Base-by-base conservation (phyloP, 2,329 filamentous ascomycete species). In the Talaromyces sp. region DNA sequence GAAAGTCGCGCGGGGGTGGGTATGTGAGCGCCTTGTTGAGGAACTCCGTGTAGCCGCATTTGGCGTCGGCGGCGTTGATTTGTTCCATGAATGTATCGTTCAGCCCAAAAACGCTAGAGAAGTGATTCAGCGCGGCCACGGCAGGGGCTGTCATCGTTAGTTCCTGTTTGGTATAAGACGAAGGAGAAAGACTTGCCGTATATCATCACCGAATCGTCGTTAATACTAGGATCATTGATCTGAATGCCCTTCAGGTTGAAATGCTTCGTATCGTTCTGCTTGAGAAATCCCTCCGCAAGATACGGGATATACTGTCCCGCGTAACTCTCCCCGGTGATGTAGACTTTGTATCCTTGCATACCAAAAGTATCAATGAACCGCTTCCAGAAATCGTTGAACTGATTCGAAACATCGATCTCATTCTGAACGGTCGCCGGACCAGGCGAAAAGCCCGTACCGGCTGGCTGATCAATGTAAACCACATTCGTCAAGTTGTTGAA, bases 291-390 rank as follows among this genome's bases (percentile, higher is more conserved):
- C 70, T 88, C 85, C 1, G 89, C 86, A 65, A 93, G 89, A 72
- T 91, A 92, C 0, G 90, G 89, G 2, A 89, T 85, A 70, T 88
- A 90, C 70, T 81, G 78, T 16, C 90, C 90, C 0, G 86, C 89
- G 70, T 90, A 92, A 0, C 85, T 89, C 75, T 91, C 90, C 7
- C 90, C 91, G 0, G 89, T 84, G 65, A 95, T 85, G 75, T 90
- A 94, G 10, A 92, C 84, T 68, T 90, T 90, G 70, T 85, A 86
- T 13, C 84, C 84, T 22, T 90, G 83, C 71, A 92, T 81, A n/a
- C 78, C 81, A 69, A 93, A 93, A 0, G 87, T 87, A 39, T 90
- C 82, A 35, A 65, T 62, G 9, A 65, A 65, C 9, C 63, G 63
- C 31, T 43, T 60, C 63, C 63, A 93, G 78, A 92, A 95, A 59